These are phyloP conservation scores for Tricholomella constricta DNA, from an alignment of 768 basidiomycete species.

Conservation along the genomic window DNA sequence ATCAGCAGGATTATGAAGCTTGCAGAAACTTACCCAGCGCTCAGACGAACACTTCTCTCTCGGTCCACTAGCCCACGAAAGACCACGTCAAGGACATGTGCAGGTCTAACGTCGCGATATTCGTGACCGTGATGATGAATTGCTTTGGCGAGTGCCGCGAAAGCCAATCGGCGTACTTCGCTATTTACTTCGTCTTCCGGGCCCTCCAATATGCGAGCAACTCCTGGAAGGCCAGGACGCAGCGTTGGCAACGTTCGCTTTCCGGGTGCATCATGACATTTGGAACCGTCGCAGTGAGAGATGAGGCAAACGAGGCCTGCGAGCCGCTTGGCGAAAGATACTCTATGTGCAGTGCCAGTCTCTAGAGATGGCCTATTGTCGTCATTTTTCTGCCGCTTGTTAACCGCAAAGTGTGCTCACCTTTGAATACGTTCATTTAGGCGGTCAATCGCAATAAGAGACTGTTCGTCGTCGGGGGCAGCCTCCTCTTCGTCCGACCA, in stretches of 20 bases:
- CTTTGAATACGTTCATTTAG: conserved; percentile 45
- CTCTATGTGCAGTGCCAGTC: conserved; percentile 30
- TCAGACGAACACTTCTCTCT: conserved; percentile 61
- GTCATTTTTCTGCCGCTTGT: neutral
- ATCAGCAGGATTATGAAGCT: neutral
- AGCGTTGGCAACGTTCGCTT: conserved; percentile 29
- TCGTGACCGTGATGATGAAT: conserved; percentile 44
- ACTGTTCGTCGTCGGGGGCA: conserved; percentile 42
- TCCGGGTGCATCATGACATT: conserved; percentile 26
- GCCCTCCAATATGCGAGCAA: conserved; percentile 48
- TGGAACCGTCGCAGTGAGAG: conserved; percentile 33
- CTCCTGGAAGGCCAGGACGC: conserved; percentile 35
- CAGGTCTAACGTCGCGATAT: conserved; percentile 30
- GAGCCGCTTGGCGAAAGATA: conserved; percentile 35
- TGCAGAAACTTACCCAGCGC: conserved; percentile 61
- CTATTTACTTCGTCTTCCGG: conserved; percentile 46
- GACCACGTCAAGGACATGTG: conserved; percentile 38
- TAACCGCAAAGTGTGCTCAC: conserved; percentile 22
- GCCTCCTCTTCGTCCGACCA: conserved; percentile 61
- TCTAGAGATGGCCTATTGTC: conserved; percentile 38
- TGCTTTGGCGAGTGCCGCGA: conserved; percentile 39
- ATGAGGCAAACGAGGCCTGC: conserved; percentile 38
- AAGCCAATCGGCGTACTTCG: conserved; percentile 46
- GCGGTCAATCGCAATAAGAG: conserved; percentile 46
- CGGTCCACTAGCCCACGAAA: conserved; percentile 51